A percentile compares a stretch with the other conserved stretches of the same genome.
These are phyloP conservation scores for Serendipita sp. DNA, from an alignment of 1,284 basidiomycete species.

Conservation along the genomic window DNA sequence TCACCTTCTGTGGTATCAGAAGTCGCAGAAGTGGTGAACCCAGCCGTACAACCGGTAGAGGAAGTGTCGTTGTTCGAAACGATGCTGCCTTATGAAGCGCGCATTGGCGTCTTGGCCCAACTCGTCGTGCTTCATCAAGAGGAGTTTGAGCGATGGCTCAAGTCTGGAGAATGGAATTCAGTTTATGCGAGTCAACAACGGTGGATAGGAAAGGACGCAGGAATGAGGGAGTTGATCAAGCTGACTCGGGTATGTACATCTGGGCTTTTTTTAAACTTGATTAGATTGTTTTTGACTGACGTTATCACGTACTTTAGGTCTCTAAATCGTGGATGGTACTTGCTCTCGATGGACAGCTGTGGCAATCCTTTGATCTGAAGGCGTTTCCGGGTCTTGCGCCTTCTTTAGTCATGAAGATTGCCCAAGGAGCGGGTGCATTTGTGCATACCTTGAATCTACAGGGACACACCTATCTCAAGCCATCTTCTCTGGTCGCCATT, in stretches of 20 bases:
- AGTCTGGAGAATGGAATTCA: conserved; percentile 39
- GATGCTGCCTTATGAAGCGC: conserved; percentile 59
- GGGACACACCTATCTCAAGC: conserved; percentile 44
- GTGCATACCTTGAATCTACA: conserved; percentile 48
- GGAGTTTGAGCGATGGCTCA: conserved; percentile 32
- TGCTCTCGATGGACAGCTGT: conserved; percentile 78
- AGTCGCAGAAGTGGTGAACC: background rate
- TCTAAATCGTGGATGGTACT: conserved; percentile 67
- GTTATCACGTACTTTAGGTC: conserved; percentile 36
- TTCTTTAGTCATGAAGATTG: conserved; percentile 34
- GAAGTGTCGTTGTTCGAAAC: conserved; percentile 34
- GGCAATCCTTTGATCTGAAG: conserved; percentile 40
- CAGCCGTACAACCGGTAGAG: background rate
- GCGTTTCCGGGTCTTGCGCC: conserved; percentile 40
- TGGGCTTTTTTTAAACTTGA: conserved; percentile 12
- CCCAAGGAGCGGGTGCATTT: conserved; percentile 48
- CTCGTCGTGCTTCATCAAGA: conserved; percentile 40
- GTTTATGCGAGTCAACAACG: conserved; percentile 41
- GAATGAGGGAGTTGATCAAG: conserved; percentile 62
- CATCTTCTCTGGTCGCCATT: conserved; percentile 15
- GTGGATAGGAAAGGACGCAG: conserved; percentile 61
- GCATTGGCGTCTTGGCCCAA: conserved; percentile 44
- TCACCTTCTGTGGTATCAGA: background rate
- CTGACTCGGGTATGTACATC: conserved; percentile 52
- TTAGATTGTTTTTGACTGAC: too few species aligned